A percentile compares a stretch with the other conserved stretches of the same genome.
phyloP scores from a whole-genome alignment of 495 filamentous ascomycete genomes.

The Annulohypoxylon maeteangense region DNA sequence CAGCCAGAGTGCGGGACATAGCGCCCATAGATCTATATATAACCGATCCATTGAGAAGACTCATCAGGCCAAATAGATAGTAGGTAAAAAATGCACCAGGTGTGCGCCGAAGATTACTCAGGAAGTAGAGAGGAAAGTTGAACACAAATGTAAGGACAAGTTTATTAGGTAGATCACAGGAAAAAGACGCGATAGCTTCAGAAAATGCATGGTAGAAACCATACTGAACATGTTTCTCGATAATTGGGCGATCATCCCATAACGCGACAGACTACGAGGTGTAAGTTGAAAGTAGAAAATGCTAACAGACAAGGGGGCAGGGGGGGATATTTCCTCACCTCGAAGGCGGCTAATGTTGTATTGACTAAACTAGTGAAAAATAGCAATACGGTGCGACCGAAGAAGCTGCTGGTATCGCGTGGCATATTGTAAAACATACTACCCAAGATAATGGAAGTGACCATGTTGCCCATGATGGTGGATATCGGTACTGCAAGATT shows the following conservation, averaged over 20 bases:
- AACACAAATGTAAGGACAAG: constrained; percentile 57
- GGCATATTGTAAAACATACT: not conserved
- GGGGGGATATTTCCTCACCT: not conserved
- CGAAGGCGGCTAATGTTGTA: not conserved
- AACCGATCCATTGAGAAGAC: constrained; percentile 64
- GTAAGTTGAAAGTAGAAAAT: constrained; percentile 45
- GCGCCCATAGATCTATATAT: constrained; percentile 75
- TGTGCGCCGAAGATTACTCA: constrained; percentile 63
- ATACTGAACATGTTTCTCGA: constrained; percentile 73
- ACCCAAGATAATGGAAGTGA: not conserved
- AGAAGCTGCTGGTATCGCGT: not conserved
- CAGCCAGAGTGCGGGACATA: not conserved
- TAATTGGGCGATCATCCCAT: constrained; percentile 69
- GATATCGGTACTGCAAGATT: not conserved
- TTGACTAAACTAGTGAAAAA: not conserved
- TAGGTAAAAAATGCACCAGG: constrained; percentile 70
- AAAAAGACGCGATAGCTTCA: constrained; percentile 66
- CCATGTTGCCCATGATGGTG: not conserved
- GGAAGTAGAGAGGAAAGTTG: constrained; percentile 67
- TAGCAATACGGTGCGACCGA: not conserved
- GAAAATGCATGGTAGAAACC: constrained; percentile 72
- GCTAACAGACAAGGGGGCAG: not conserved
- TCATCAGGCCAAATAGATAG: constrained; percentile 64
- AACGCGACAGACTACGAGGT: constrained; percentile 30
- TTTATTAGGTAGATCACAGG: constrained; percentile 68